Evolutionary conservation across 164 flowering plant genomes (phyloP), one percentile per base, ranked within the genome.

Genomic region (Stephania japonica): DNA sequence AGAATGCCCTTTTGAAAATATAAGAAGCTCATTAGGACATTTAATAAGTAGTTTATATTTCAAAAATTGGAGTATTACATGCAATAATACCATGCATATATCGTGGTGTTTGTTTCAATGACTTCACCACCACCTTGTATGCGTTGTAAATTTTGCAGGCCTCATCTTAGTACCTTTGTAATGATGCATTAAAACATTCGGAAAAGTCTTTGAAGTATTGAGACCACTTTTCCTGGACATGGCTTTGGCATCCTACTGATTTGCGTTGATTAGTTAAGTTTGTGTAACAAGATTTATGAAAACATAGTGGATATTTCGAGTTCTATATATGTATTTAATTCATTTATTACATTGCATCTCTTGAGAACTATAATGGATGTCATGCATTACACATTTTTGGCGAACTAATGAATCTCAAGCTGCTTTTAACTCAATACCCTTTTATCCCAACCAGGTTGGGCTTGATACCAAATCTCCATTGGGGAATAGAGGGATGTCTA

Each of bases 361-460:
- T 26, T 25, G 8, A 14, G 14, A 19, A 18, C 18, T 6, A 7
- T 70, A 64, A 27, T 56, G 42, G 65, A 70, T 70, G 21, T n/a
- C 62, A 43, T 59, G 12, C 63, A 16, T 19, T 26, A 4, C 44
- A 24, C 25, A 8, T 9, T 21, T 21, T 9, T 59, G 6, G 41
- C 16, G 42, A 18, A n/a, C 73, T 71, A 18, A 62, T 2, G 50
- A 10, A 71, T 71, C 21, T 65, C 75, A 65, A 6, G 19, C n/a
- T 72, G 27, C 41, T 42, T 42, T 24, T 42, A 32, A 19, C 63
- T 41, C 9, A 42, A 6, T 27, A 23, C 26, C 65, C 3, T 70
- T 71, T 38, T 43, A 61, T 23, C 67, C 67, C 66, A 27, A 84
- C 71, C 82, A 86, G 91, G 86, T 78, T 78, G 81, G 79, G 59